A percentile compares a stretch with the other conserved stretches of the same genome.
Conservation (phyloP, 2,329 filamentous ascomycete genomes). For the Diaporthe sp. region DNA sequence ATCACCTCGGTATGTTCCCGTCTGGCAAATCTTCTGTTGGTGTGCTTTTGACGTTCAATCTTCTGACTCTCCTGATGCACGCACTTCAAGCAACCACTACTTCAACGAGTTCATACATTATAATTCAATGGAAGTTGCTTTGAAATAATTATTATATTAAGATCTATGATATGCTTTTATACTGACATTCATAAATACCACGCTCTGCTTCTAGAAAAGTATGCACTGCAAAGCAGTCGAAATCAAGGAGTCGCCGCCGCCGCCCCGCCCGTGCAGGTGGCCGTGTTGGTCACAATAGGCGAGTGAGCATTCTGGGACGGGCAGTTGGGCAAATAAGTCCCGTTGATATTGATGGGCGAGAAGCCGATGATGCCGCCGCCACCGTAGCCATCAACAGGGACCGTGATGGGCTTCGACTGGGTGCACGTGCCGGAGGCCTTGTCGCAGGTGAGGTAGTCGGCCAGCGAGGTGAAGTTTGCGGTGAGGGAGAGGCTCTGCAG, state of each 20-base stretch:
- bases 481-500: not conserved
- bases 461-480: not conserved
- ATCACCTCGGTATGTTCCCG: too few relatives aligned
- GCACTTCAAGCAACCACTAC: too few relatives aligned
- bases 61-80: too few relatives aligned
- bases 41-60: too few relatives aligned
- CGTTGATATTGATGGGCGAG: not conserved
- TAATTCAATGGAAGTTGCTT: not conserved
- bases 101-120: not conserved
- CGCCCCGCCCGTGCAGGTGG: not conserved
- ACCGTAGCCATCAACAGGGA: not conserved
- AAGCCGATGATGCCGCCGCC: not conserved
- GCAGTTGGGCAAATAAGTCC: conserved; percentile 7
- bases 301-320: not conserved
- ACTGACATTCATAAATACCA: not conserved
- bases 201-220: not conserved
- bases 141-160: not conserved
- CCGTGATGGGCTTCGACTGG: not conserved
- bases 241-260: not conserved
- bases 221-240: too few relatives aligned
- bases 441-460: conserved; percentile 8
- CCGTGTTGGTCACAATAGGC: conserved; percentile 17
- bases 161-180: not conserved
- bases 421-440: not conserved
- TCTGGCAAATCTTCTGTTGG: too few relatives aligned